Percentiles rank a stretch among this genome's conserved stretches.
Evolutionary conservation across 352 stramenopile species (phyloP).

Genomic region (Phytophthora tentaculata): DNA sequence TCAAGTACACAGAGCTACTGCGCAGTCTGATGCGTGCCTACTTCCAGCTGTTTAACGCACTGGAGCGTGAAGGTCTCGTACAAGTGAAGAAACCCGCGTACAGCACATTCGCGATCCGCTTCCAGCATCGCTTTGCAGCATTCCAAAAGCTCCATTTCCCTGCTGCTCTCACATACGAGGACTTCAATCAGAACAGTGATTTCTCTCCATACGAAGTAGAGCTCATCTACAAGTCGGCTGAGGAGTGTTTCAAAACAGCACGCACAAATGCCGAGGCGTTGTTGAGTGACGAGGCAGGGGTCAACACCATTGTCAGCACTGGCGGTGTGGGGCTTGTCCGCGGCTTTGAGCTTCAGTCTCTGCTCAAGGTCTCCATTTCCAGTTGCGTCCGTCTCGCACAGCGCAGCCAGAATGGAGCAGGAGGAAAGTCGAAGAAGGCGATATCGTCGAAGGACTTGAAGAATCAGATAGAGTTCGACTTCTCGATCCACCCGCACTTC

Average conservation of each 20-base stretch:
- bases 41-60: slow-evolving; percentile 77
- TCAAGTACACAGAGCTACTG: slow-evolving; percentile 81
- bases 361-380: slow-evolving; percentile 67
- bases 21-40: slow-evolving; percentile 79
- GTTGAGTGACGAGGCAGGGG: slow-evolving; percentile 44
- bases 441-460: slow-evolving; percentile 7
- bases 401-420: slow-evolving; percentile 44
- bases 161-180: slow-evolving; percentile 68
- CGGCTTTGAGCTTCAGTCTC: slow-evolving; percentile 52
- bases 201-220: slow-evolving; percentile 76
- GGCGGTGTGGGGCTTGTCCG: slow-evolving; percentile 35
- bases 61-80: slow-evolving; percentile 79
- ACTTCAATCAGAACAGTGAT: slow-evolving; percentile 80
- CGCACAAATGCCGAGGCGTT: slow-evolving; percentile 60
- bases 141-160: slow-evolving; percentile 82
- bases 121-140: slow-evolving; percentile 78
- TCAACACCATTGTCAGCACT: slow-evolving; percentile 22
- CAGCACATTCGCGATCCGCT: slow-evolving; percentile 70
- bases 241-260: slow-evolving; percentile 86
- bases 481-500: slow-evolving; percentile 75
- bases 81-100: slow-evolving; percentile 54
- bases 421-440: slow-evolving; percentile 40
- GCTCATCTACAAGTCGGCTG: slow-evolving; percentile 84
- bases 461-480: slow-evolving; percentile 55
- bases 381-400: slow-evolving; percentile 70